A percentile compares a stretch with the other conserved stretches of the same genome.
Evolutionary conservation across 305 asterid genomes (phyloP).

Genomic region (Caryopteris hybrid): DNA sequence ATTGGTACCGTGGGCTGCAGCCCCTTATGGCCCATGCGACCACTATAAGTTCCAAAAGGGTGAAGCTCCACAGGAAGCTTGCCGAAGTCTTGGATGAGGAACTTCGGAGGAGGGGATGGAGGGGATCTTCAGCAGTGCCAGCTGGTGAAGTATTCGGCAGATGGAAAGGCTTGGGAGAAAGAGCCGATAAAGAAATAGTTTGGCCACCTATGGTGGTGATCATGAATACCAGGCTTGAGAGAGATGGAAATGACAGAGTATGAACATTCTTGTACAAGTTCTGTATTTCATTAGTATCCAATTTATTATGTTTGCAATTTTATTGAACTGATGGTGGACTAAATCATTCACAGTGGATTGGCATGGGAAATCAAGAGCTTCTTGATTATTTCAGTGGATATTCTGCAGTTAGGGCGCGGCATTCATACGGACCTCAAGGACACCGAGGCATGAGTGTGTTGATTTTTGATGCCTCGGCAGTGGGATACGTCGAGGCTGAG

Average conservation of each 20-base stretch:
- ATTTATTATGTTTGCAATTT: too few relatives aligned
- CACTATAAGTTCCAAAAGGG: constrained; percentile 52
- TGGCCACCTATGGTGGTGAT: constrained; percentile 86
- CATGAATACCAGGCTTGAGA: constrained; percentile 61
- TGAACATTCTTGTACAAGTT: background rate
- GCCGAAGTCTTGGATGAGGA: constrained; percentile 71
- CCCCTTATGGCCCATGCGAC: constrained; percentile 68
- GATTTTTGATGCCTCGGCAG: constrained; percentile 79
- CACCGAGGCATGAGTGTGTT: constrained; percentile 87
- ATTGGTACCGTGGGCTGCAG: constrained; percentile 68
- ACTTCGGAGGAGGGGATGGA: constrained; percentile 55
- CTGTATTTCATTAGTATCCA: background rate
- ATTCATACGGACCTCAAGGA: constrained; percentile 92
- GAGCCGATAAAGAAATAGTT: constrained; percentile 53
- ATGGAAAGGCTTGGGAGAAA: constrained; percentile 52
- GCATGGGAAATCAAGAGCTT: constrained; percentile 95
- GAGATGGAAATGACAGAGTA: constrained; percentile 57
- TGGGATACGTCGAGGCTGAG: constrained; percentile 80
- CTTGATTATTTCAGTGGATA: constrained; percentile 54
- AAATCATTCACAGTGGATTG: constrained; percentile 66
- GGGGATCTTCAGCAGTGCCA: constrained; percentile 61
- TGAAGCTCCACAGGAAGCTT: constrained; percentile 74
- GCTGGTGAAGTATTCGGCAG: constrained; percentile 58
- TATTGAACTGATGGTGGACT: constrained; percentile 15
- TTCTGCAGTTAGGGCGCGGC: constrained; percentile 55